Evolutionary conservation across 371 early-diverging fungal species (phyloP), one percentile per base, ranked within the genome.

Genomic region (Entomophthora muscae): DNA sequence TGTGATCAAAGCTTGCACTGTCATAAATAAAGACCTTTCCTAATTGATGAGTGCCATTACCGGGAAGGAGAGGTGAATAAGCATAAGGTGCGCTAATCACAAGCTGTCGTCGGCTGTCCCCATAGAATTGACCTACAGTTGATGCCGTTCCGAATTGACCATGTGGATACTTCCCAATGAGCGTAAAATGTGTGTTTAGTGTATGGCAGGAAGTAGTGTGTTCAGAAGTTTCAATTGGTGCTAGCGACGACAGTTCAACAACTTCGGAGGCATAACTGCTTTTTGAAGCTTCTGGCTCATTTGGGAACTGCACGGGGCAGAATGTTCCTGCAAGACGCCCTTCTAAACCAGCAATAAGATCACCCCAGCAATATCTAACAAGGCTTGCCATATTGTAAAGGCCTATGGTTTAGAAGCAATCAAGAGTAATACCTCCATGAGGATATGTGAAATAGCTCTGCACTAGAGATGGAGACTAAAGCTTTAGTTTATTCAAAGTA

Each of bases 401-500:
- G 0, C 83, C 81, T 75, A 62, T 31, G 53, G 17, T 31, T 17
- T 21, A 3, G 27, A 52, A 58, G 3, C 10, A 33, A 52, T 42
- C 0, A 3, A 27, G 29, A 10, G 24, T 31, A 42, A 32, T 71
- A 74, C 89, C 90, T 42, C 93, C 90, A 60, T 78, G 74, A 63
- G 82, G 78, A 64, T 91, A 90, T 33, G 78, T 73, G 33, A 79
- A 76, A 42, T 86, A 67, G 21, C 85, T 74, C 64, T 90, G 86
- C 0, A 79, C 76, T 61, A 93, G 68, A 70, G 88, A 87, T 0
- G 90, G 90, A 7, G 85, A 69, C 75, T 76, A 55, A 31, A 29
- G 56, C 42, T 27, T 64, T 22, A n/a, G 27, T 28, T 13, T 3
- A 21, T 29, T 33, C 13, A 1, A 17, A 32, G n/a, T 23, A 53